Evolutionary conservation across 1,284 basidiomycete species (phyloP).

Genomic region (Omphalotus olearius): DNA sequence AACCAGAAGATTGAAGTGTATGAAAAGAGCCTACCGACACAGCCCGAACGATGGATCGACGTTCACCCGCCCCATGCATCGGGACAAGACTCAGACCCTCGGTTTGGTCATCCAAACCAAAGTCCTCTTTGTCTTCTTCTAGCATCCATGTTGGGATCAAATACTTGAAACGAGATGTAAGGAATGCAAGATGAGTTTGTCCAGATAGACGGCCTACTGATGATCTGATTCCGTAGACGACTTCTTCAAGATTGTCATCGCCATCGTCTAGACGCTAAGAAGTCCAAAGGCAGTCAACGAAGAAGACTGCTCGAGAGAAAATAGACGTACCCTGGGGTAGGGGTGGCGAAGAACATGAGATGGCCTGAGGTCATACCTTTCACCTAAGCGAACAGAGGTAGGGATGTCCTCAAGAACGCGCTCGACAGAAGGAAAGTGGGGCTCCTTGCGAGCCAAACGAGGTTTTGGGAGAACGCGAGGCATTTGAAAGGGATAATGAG

Average conservation of each 20-base stretch:
- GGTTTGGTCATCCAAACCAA: background rate
- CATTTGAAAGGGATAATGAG: background rate
- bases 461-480: background rate
- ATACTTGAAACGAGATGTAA: slow-evolving; percentile 3
- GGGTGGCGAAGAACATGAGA: slow-evolving; percentile 9
- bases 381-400: background rate
- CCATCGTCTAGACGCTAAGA: background rate
- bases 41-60: too few relatives aligned
- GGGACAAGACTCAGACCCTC: too few relatives aligned
- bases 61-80: too few relatives aligned
- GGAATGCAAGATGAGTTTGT: background rate
- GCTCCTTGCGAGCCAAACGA: slow-evolving; percentile 2
- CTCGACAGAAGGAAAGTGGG: slow-evolving; percentile 1
- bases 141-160: slow-evolving; percentile 7
- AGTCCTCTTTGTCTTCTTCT: background rate
- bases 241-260: background rate
- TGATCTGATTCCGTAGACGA: background rate
- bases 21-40: too few relatives aligned
- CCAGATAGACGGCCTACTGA: background rate
- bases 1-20: too few relatives aligned
- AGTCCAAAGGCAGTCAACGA: background rate
- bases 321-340: background rate
- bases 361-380: background rate
- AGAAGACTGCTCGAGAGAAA: too few relatives aligned
- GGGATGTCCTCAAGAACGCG: slow-evolving; percentile 1